Evolutionary conservation across 2,329 filamentous ascomycete species (phyloP), one percentile per base, ranked within the genome.

Genomic region (Malbranchea zuffiana): DNA sequence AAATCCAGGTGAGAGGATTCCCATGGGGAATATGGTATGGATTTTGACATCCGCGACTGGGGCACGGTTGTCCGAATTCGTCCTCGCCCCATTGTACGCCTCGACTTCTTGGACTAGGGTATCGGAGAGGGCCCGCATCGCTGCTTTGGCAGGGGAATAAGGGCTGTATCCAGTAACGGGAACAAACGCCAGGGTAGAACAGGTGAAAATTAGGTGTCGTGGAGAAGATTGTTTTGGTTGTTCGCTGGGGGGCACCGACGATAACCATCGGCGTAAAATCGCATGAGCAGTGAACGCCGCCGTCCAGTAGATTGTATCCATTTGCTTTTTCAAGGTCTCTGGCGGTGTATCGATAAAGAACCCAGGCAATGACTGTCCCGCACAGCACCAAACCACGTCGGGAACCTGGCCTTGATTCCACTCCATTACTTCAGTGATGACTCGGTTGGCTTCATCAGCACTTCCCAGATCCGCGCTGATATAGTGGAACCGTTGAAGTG

Each of bases 281-380:
- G 83, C 78, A 55, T 92, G 85, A 24, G 85, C 80, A 62, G 93
- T 82, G 57, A 93, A 90, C 26, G 80, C 80, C 19, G 78, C 77
- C 32, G 84, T 82, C 71, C 80, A 94, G 65, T 84, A 96, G 62
- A 95, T 88, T 48, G 88, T 74, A 53, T 94, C 84, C 84, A 94
- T 94, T 57, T 93, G 84, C 46, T 70, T 66, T 27, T 80, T 73
- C 47, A 86, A 65, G 7, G 71, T 72, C 5, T 76, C 64, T 35
- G 83, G 65, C 6, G 80, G 70, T 25, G 75, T 76, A 43, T 94
- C 82, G 46, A 82, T 59, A 64, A 88, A 93, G 43, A 93, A 78
- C 23, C 74, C 71, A 0, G 87, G 87, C 11, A 67, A 69, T 4
- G 82, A 74, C 45, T 74, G 68, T 42, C 88, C 88, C 3, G 88